These are phyloP conservation scores for Botrytis fabae DNA, from an alignment of 2,329 filamentous ascomycete species.

Conservation along the genomic window DNA sequence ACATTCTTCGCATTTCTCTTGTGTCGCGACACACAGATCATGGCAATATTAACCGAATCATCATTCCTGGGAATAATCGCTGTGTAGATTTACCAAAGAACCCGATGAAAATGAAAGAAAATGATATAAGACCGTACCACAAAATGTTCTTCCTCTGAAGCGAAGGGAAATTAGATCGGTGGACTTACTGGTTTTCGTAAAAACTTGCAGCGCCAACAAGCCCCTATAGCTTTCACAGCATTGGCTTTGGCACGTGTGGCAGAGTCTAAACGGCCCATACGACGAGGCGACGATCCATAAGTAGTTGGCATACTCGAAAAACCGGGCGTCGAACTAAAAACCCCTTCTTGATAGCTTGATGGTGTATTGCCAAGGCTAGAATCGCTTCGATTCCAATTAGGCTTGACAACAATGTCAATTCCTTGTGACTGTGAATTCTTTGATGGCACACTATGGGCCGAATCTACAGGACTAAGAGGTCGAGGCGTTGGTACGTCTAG, in stretches of 20 bases:
- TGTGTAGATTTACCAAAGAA: accelerated
- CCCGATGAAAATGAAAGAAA: neutral
- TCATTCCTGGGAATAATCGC: too few species aligned
- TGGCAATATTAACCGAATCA: neutral
- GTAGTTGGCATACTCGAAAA: slow-evolving; percentile 14
- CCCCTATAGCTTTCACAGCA: slow-evolving; percentile 27
- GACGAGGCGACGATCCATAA: slow-evolving; percentile 17
- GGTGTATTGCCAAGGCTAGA: neutral
- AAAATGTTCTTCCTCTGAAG: neutral
- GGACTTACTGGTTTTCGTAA: slow-evolving; percentile 26
- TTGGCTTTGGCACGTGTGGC: slow-evolving; percentile 24
- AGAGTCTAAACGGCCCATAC: slow-evolving; percentile 20
- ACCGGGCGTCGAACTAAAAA: slow-evolving; percentile 17
- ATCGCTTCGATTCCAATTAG: neutral
- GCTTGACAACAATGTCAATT: slow-evolving; percentile 8
- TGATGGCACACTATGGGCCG: neutral
- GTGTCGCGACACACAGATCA: neutral
- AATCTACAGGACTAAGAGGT: neutral
- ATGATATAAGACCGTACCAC: neutral
- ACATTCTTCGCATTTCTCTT: neutral
- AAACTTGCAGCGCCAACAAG: slow-evolving; percentile 29
- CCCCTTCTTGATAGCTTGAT: slow-evolving; percentile 20
- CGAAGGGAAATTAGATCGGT: neutral
- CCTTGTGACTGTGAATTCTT: neutral
- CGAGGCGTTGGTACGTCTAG: neutral